These are phyloP conservation scores for Fraxinus excelsior DNA, from an alignment of 257 asterid genomes.

Conservation along the genomic window DNA sequence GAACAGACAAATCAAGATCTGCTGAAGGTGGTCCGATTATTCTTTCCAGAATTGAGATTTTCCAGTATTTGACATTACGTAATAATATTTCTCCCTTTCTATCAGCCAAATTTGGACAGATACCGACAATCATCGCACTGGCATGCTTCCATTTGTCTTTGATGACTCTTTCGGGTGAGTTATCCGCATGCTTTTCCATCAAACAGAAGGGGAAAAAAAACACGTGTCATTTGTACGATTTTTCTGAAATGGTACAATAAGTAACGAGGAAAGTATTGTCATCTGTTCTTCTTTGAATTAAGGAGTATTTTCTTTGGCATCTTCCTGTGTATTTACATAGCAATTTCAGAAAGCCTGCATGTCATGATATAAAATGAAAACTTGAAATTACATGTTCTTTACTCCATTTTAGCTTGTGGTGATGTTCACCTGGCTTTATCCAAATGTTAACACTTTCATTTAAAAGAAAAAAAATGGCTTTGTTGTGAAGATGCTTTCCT, in stretches of 20 bases:
- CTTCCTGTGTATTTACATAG: not conserved
- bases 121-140: constrained; percentile 87
- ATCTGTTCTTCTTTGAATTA: not conserved
- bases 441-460: not conserved
- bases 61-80: constrained; percentile 16
- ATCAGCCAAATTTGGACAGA: constrained; percentile 99
- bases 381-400: not conserved
- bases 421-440: not conserved
- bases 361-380: not conserved
- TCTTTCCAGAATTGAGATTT: constrained; percentile 15
- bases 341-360: not conserved
- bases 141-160: constrained; percentile 99
- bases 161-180: constrained; percentile 91
- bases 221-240: not conserved
- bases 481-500: not conserved
- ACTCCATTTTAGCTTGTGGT: not conserved
- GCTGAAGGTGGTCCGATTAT: not conserved
- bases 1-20: too few relatives aligned
- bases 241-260: not conserved
- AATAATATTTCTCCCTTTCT: constrained; percentile 23
- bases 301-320: not conserved
- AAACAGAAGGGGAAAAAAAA: not conserved
- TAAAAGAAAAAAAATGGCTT: not conserved
- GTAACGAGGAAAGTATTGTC: not conserved
- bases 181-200: not conserved